Conservation (phyloP, 1,139 yeast genomes). For the Kodamaea plutei region DNA sequence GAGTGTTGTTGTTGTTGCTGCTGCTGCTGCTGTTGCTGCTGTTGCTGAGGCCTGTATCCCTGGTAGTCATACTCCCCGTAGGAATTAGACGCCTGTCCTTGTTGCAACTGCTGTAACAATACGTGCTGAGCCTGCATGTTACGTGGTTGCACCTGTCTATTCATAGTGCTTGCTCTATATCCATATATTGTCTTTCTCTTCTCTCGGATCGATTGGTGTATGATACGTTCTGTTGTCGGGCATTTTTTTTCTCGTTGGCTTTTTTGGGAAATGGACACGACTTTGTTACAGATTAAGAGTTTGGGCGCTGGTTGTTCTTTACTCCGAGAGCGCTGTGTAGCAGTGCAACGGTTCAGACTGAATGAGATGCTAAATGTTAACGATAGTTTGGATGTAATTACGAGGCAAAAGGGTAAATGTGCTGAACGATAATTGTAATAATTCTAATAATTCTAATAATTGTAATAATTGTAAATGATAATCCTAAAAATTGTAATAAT, state of each 20-base stretch:
- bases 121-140: conserved; percentile 44
- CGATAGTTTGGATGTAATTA: too few species aligned
- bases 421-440: too few species aligned
- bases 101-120: conserved; percentile 44
- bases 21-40: conserved; percentile 10
- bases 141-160: conserved; percentile 28
- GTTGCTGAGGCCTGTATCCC: conserved; percentile 5
- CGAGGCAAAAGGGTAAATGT: too few species aligned
- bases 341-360: too few species aligned
- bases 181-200: not conserved
- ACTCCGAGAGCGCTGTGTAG: too few species aligned
- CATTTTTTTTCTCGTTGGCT: conserved; percentile 1
- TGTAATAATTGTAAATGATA: too few species aligned
- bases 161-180: conserved; percentile 4
- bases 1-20: conserved; percentile 22
- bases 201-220: too few species aligned
- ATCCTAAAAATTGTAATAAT: too few species aligned
- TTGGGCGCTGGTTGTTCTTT: too few species aligned
- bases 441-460: too few species aligned
- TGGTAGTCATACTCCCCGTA: conserved; percentile 4
- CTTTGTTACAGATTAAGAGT: too few species aligned
- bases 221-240: conserved; percentile 1
- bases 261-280: not conserved
- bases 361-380: too few species aligned
- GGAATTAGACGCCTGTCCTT: conserved; percentile 19